Evolutionary conservation across 2,329 filamentous ascomycete species (phyloP), one percentile per base, ranked within the genome.

Genomic region (Graphiopsis chlorocephala): DNA sequence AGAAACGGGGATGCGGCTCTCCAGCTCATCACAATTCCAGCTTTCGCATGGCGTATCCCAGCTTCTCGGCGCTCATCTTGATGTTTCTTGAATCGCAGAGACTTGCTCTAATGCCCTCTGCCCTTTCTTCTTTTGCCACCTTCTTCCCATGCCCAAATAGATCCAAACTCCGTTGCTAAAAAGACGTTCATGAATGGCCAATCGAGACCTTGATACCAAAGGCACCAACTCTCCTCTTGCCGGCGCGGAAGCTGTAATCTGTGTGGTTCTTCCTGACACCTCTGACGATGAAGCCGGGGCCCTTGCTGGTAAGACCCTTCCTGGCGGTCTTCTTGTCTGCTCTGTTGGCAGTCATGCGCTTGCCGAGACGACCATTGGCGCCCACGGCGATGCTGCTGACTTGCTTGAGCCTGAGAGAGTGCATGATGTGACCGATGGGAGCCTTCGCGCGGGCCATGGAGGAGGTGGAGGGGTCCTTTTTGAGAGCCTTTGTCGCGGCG

Each of bases 321-420:
- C 72, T 66, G 42, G 73, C 70, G 59, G 69, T 71, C 70, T 75
- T 75, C 66, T 67, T 66, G 15, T 70, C 68, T 52, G 67, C 67
- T 65, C 71, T 64, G 65, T 75, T 73, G 65, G 73, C 73, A 33
- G 73, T 75, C 64, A 75, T 70, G 63, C 73, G 72, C 69, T 73
- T 72, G n/a, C 70, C 70, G 64, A 75, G 64, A 71, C 73, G 73
- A 63, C 73, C 73, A 2, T 70, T 72, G n/a, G 73, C 72, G 59
- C 72, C 67, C 2, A 74, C 71, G 48, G 68, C 65, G 20, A 75
- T 68, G 64, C 66, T 69, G 61, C 65, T 71, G 55, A 75, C 72
- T 64, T 74, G 72, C 57, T 68, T 71, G 56, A 75, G 50, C 20
- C 65, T 64, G 33, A 75, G 52, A 31, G 66, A 60, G 50, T 70